Evolutionary conservation across 1,284 basidiomycete genomes (phyloP).

Genomic region (Sphagnurus paluster): DNA sequence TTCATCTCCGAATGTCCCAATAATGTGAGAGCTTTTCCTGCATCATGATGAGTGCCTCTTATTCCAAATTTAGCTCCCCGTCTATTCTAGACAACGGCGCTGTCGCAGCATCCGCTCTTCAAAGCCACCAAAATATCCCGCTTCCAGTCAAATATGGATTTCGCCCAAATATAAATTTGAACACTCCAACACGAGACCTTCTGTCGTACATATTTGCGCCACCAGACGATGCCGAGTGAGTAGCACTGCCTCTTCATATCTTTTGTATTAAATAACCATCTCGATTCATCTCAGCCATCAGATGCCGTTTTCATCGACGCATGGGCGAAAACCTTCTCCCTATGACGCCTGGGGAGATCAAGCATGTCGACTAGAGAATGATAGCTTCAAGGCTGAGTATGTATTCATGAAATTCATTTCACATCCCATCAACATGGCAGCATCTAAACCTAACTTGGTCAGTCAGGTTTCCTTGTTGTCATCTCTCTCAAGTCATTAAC

Average conservation of each 20-base stretch:
- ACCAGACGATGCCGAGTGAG: constrained; percentile 58
- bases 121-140: constrained; percentile 31
- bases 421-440: constrained; percentile 20
- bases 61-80: constrained; percentile 29
- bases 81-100: constrained; percentile 31
- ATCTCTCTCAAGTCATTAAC: constrained; percentile 12
- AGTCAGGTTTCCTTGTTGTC: constrained; percentile 17
- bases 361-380: constrained; percentile 65
- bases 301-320: constrained; percentile 27
- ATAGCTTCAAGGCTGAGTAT: constrained; percentile 74
- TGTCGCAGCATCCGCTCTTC: constrained; percentile 22
- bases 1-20: constrained; percentile 32
- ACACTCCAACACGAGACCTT: constrained; percentile 62
- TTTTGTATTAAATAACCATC: constrained; percentile 18
- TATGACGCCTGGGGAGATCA: constrained; percentile 72
- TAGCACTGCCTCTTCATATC: constrained; percentile 21
- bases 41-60: constrained; percentile 18
- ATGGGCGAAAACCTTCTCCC: constrained; percentile 36
- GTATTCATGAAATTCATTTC: constrained; percentile 36
- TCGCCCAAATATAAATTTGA: constrained; percentile 50
- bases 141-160: constrained; percentile 48
- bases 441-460: constrained; percentile 28
- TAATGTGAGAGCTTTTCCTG: constrained; percentile 28
- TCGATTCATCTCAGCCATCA: constrained; percentile 29
- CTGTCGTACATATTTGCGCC: constrained; percentile 72